Evolutionary conservation across 2,329 filamentous ascomycete species (phyloP), one percentile per base, ranked within the genome.

Genomic region (Neonectria neomacrospora): DNA sequence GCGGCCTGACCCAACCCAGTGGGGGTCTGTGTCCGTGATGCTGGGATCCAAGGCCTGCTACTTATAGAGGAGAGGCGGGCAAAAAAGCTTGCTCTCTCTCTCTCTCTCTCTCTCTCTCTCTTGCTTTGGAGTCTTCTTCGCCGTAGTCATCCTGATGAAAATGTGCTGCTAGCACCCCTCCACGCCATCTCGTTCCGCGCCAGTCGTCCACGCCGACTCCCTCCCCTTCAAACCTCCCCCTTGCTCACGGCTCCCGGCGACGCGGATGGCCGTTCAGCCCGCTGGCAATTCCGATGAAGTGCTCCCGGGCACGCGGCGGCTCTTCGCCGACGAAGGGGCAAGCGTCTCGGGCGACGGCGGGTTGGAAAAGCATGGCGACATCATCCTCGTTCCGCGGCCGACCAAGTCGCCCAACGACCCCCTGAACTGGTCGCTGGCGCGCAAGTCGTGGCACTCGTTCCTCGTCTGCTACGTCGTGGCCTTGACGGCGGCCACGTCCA

Each of bases 401-500:
- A 84, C 82, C 12, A 74, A 79, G 55, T 83, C 81, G 10, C 82
- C 82, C 28, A 82, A 86, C 65, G 84, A 86, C 68, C 84, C 84
- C 20, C 75, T 86, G 62, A 83, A 84, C 68, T 86, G 84, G 84
- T 78, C 79, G 41, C 67, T 75, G 54, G 67, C 75, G 54, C 80
- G 83, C 67, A 84, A 84, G 71, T 78, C 79, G 37, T 86, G 82
- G 82, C 82, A 85, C 72, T 82, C 82, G 6, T 74, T 79, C 6
- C 75, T 88, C 5, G 81, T 86, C 30, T 81, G 83, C 56, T 85
- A 83, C 68, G 81, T 86, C 51, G 84, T 85, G 3, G 85, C 80
- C 1, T 71, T 88, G 53, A 87, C 85, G 1, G 85, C 85, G 0
- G 85, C 85, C 3, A 86, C 83, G 0, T 82, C 85, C 11, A 88